A percentile compares a stretch with the other conserved stretches of the same genome.
Evolutionary conservation across 305 asterid genomes (phyloP).

Genomic region (Fraxinus velutina): DNA sequence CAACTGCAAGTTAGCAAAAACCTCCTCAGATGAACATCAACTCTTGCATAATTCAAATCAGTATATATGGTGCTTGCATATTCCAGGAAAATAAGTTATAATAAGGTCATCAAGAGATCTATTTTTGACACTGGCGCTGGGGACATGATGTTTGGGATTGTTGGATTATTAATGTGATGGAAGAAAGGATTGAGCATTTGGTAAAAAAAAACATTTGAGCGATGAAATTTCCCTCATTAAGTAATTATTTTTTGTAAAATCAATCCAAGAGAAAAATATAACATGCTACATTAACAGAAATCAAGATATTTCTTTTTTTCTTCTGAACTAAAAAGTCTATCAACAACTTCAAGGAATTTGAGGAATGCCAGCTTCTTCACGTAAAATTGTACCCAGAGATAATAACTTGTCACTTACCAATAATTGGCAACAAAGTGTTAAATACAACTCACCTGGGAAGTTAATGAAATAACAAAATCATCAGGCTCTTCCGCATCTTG

Average conservation of each 20-base stretch:
- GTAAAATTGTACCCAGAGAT: neutral
- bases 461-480: conserved; percentile 83
- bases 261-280: conserved; percentile 12
- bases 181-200: conserved; percentile 1
- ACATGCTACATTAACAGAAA: neutral
- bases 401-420: neutral
- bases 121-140: neutral
- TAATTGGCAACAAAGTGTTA: conserved; percentile 19
- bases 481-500: conserved; percentile 99
- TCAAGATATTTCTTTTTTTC: neutral
- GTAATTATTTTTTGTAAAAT: neutral
- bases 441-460: conserved; percentile 69
- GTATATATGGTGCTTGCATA: neutral
- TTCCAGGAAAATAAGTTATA: neutral
- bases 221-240: neutral
- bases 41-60: neutral
- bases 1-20: neutral
- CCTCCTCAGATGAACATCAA: neutral
- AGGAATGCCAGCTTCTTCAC: neutral
- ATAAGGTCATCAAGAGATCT: neutral
- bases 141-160: conserved; percentile 2
- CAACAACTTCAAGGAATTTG: neutral
- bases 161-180: neutral
- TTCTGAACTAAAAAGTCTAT: neutral
- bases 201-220: conserved; percentile 5